Conservation (phyloP, 495 filamentous ascomycete genomes). For the Penicillium argentinense region DNA sequence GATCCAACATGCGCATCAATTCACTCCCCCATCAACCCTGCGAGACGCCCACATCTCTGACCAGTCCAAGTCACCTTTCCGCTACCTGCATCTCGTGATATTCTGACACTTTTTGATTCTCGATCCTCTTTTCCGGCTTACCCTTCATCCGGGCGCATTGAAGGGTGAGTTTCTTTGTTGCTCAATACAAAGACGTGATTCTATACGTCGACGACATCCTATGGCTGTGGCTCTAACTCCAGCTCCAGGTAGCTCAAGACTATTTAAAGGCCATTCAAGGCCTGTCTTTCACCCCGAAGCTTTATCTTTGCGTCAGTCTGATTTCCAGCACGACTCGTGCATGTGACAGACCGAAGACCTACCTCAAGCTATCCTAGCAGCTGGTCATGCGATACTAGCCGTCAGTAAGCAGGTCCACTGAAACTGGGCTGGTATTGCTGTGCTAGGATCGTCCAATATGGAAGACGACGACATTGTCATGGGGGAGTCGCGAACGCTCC, state of each 20-base stretch:
- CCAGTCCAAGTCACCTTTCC: neutral
- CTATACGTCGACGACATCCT: constrained; percentile 10
- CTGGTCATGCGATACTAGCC: constrained; percentile 29
- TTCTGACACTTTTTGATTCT: no score
- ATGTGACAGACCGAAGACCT: neutral
- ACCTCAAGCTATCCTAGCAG: neutral
- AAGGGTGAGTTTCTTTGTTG: neutral
- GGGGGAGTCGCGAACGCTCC: constrained; percentile 29
- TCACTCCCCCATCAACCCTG: constrained; percentile 13
- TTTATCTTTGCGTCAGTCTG: neutral
- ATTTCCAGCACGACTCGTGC: constrained; percentile 1
- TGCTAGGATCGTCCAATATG: constrained; percentile 21
- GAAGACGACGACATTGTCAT: constrained; percentile 44
- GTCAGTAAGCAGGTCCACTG: neutral
- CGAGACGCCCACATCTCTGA: neutral
- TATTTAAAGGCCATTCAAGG: no score
- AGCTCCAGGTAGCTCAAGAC: no score
- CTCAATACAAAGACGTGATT: constrained; percentile 10
- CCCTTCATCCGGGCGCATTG: no score
- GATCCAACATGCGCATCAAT: constrained; percentile 29
- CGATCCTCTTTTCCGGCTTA: no score
- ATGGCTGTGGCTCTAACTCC: no score
- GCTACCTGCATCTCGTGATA: neutral
- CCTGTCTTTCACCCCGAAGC: neutral
- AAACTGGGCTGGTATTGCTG: constrained; percentile 2